phyloP scores from a whole-genome alignment of 768 basidiomycete genomes.

The Boletus rubescentipes region DNA sequence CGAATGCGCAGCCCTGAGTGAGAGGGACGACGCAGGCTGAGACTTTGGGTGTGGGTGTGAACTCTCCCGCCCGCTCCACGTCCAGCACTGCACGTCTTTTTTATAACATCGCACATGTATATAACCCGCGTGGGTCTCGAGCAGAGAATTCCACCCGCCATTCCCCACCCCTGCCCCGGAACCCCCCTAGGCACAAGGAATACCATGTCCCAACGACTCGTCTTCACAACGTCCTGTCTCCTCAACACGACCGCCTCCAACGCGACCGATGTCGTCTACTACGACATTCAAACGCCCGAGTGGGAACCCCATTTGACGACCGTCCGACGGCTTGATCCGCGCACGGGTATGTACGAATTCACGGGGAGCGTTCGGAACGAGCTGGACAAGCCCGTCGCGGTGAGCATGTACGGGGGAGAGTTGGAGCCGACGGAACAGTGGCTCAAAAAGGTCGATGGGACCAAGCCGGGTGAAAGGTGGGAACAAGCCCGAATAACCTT shows the following conservation, averaged over 20 bases:
- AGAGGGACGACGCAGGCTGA: background rate
- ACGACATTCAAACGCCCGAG: conserved; percentile 39
- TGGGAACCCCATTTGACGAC: conserved; percentile 38
- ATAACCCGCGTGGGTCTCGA: background rate
- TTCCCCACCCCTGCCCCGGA: too few species aligned
- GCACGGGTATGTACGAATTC: conserved; percentile 29
- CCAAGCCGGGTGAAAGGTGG: conserved; percentile 14
- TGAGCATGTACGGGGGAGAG: conserved; percentile 30
- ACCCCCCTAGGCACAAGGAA: too few species aligned
- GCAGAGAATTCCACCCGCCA: too few species aligned
- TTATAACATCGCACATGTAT: background rate
- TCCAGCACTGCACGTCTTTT: background rate
- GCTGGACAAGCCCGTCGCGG: conserved; percentile 27
- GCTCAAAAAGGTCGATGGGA: conserved; percentile 24
- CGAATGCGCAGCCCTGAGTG: background rate
- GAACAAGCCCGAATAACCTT: background rate
- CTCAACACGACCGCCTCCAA: conserved; percentile 40
- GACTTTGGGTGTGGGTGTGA: background rate
- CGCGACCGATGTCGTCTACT: conserved; percentile 38
- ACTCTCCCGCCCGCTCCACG: too few species aligned
- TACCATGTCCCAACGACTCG: conserved; percentile 31
- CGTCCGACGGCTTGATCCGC: conserved; percentile 33
- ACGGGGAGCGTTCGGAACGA: conserved; percentile 35
- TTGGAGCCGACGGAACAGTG: conserved; percentile 31
- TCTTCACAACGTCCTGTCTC: conserved; percentile 38